Base-by-base conservation (phyloP, 2,329 filamentous ascomycete species). In the Fusarium globosum region DNA sequence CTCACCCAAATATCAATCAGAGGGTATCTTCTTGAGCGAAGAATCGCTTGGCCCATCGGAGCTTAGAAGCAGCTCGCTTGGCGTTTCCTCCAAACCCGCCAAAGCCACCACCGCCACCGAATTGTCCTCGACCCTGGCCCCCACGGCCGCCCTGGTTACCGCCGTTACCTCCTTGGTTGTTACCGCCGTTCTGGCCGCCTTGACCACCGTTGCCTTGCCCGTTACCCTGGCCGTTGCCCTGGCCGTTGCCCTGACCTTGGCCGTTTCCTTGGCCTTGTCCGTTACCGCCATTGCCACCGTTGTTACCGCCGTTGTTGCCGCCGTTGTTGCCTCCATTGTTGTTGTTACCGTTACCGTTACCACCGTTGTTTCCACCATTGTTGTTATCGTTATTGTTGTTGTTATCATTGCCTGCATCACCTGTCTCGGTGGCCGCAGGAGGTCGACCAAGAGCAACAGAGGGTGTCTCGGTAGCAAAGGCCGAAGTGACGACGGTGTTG, bases 391-490 rank as follows among this genome's bases (percentile, higher is more conserved):
- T 30, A 4, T 30, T 30, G 11, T 72, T 71, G 26, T 61, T 72
- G 13, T 33, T 45, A 15, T 51, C 67, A 28, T 41, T 63, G 5
- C 45, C 42, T 28, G 20, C 51, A 35, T 74, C 58, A 16, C 51
- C 72, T 11, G 57, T 64, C 38, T 46, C 35, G 6, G 41, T 65
- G 15, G 60, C 63, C 10, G 41, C 61, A 48, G 62, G 62, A 15
- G 65, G 68, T n/a, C 59, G 52, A 1, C 75, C 69, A n/a, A 75
- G 69, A 36, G 60, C 66, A 33, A 80, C 75, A 16, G 65, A 66
- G 1, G 80, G 80, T 6, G 84, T 85, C 73, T 83, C 71, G 4
- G 75, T 72, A 23, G 84, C 76, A 59, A 81, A 81, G 1, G 74
- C 71, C 6, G 73, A 74, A 49, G 77, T 81, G 13, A 77, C 74